Evolutionary conservation across 306 rosid genomes (phyloP), one percentile per base, ranked within the genome.

Genomic region (Gillenia trifoliata): DNA sequence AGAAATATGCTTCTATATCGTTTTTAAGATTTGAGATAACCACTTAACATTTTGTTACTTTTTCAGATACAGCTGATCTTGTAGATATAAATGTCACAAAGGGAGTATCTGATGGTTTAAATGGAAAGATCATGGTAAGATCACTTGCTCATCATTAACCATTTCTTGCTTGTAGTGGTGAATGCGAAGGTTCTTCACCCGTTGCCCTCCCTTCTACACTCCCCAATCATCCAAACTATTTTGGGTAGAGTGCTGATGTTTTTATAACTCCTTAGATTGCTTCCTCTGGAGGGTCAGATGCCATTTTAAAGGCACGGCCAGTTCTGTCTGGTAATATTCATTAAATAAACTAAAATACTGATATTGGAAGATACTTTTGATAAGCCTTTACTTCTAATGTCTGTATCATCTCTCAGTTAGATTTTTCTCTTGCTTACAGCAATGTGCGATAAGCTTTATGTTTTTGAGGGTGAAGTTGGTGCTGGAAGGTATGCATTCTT

Each of bases 381-480:
- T 66, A 36, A 74, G 56, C 67, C 74, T 33, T 50, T 33, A 12
- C 33, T 75, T 68, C 64, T 26, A 5, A 55, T 68, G 77, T 56
- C 67, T 72, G 63, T 73, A 41, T 77, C 49, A 26, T 29, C 28
- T 55, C 38, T 73, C 52, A 22, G n/a, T 25, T 62, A 56, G 67
- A 72, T 73, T 68, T 78, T 28, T 71, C 62, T 87, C 73, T 81
- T 86, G 69, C 71, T 77, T 79, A 76, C 96, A 93, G 98, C 89
- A 70, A 91, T 93, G 98, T 88, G 93, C 76, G 92, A 88, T 73
- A 91, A 88, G 74, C 92, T 91, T 67, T 89, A 81, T 77, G 75
- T 84, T 83, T 93, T 89, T 83, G 96, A 88, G 87, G 96, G 97
- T 63, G 89, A 88, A 85, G 84, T 91, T 84, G 98, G 93, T 76